phyloP scores from a whole-genome alignment of 1,284 basidiomycete species.

The Trametes versicolor region DNA sequence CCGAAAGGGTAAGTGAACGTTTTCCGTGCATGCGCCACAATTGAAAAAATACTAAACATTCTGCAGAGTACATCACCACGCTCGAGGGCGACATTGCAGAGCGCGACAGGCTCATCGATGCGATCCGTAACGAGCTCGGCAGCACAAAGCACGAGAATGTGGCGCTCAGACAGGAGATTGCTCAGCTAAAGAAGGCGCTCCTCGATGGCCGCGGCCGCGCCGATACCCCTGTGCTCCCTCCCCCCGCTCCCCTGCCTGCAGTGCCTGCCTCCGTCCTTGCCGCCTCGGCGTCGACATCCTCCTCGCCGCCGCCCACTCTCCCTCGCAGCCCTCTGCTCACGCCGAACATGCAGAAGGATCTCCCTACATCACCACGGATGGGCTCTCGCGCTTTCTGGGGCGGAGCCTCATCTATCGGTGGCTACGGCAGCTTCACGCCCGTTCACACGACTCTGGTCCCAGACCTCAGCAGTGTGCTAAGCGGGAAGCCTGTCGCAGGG shows the following conservation, averaged over 20 bases:
- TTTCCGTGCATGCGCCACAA: constrained; percentile 24
- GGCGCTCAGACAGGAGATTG: constrained; percentile 86
- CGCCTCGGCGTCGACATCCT: constrained; percentile 30
- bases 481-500: constrained; percentile 45
- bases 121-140: constrained; percentile 88
- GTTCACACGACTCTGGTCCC: constrained; percentile 89
- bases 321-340: constrained; percentile 57
- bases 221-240: constrained; percentile 52
- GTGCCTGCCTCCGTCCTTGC: constrained; percentile 42
- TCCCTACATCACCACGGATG: constrained; percentile 70
- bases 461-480: constrained; percentile 50
- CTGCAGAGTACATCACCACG: constrained; percentile 90
- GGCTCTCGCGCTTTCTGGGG: constrained; percentile 77
- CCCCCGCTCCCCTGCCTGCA: constrained; percentile 55
- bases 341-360: constrained; percentile 87
- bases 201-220: constrained; percentile 63
- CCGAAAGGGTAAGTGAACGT: constrained; percentile 75
- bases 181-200: constrained; percentile 83
- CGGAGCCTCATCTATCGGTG: constrained; percentile 56
- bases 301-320: constrained; percentile 40
- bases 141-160: constrained; percentile 85
- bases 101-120: constrained; percentile 90
- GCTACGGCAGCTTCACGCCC: constrained; percentile 77
- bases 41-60: constrained; percentile 7
- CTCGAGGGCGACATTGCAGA: constrained; percentile 95